Conservation (phyloP, 177 flowering plant genomes). For the Tripterygium wilfordii region DNA sequence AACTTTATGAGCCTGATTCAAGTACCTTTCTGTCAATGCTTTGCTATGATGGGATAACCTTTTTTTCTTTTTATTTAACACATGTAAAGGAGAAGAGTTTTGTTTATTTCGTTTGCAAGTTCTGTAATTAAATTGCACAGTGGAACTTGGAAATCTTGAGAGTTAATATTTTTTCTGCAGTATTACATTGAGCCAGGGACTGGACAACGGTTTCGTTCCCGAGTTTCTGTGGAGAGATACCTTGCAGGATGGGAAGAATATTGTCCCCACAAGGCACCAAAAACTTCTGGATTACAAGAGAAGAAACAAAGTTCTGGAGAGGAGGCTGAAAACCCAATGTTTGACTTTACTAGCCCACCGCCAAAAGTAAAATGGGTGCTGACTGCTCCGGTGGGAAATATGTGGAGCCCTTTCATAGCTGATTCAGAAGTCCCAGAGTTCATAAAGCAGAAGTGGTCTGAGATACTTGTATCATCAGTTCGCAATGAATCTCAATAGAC, state of each 20-base stretch:
- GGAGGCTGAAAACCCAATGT: constrained; percentile 8
- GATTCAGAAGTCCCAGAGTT: constrained; percentile 28
- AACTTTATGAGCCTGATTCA: too few relatives aligned
- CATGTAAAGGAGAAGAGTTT: too few relatives aligned
- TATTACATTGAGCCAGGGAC: constrained; percentile 41
- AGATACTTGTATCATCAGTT: constrained; percentile 18
- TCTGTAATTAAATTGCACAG: background rate
- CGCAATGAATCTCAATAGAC: background rate
- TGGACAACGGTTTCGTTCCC: constrained; percentile 31
- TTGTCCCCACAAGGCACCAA: too few relatives aligned
- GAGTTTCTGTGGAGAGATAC: constrained; percentile 27
- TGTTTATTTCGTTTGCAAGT: background rate
- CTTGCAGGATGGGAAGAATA: constrained; percentile 16
- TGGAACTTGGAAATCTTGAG: background rate
- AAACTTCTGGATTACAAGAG: constrained; percentile 6
- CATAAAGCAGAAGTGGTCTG: constrained; percentile 33
- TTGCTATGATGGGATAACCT: too few relatives aligned
- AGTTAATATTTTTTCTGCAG: constrained; percentile 18
- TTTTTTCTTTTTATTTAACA: too few relatives aligned
- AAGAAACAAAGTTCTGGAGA: constrained; percentile 4
- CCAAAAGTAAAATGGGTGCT: constrained; percentile 40
- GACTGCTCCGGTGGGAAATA: constrained; percentile 25
- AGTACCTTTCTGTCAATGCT: too few relatives aligned
- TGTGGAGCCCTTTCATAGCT: constrained; percentile 30
- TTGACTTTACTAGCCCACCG: constrained; percentile 19